These are phyloP conservation scores for Solanum bulbocastanum DNA, from an alignment of 257 asterid species.

Conservation along the genomic window DNA sequence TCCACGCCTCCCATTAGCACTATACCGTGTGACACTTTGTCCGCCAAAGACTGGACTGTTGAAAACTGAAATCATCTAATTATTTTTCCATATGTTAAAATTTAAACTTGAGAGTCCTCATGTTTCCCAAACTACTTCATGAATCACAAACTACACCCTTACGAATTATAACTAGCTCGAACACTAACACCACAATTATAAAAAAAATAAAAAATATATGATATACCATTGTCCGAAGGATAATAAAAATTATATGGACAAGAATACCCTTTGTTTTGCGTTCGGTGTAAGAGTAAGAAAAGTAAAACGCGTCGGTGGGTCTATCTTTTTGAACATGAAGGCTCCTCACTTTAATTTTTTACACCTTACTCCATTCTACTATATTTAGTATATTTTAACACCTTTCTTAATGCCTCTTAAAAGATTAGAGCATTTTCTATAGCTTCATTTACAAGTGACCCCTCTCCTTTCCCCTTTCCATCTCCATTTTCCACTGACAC, in stretches of 20 bases:
- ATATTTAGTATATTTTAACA: background rate
- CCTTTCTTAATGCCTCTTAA: constrained; percentile 24
- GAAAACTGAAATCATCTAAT: too few species aligned
- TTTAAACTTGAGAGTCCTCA: too few species aligned
- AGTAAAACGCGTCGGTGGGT: constrained; percentile 27
- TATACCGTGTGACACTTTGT: too few species aligned
- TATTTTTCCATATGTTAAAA: too few species aligned
- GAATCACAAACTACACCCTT: too few species aligned
- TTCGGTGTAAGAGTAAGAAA: background rate
- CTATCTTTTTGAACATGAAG: constrained; percentile 3
- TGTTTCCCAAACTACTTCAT: too few species aligned
- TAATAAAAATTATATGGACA: background rate
- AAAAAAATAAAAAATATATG: background rate
- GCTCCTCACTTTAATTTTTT: background rate
- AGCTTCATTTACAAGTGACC: constrained; percentile 1
- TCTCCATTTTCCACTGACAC: background rate
- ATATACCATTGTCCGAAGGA: background rate
- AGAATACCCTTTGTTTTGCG: background rate
- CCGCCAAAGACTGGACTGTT: accelerated
- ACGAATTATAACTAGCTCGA: too few species aligned
- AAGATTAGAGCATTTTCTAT: constrained; percentile 1
- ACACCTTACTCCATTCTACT: background rate
- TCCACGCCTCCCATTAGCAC: too few species aligned
- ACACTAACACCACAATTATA: too few species aligned
- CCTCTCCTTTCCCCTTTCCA: background rate